These are phyloP conservation scores for Auriscalpium microsporum DNA, from an alignment of 768 basidiomycete genomes.

Conservation along the genomic window DNA sequence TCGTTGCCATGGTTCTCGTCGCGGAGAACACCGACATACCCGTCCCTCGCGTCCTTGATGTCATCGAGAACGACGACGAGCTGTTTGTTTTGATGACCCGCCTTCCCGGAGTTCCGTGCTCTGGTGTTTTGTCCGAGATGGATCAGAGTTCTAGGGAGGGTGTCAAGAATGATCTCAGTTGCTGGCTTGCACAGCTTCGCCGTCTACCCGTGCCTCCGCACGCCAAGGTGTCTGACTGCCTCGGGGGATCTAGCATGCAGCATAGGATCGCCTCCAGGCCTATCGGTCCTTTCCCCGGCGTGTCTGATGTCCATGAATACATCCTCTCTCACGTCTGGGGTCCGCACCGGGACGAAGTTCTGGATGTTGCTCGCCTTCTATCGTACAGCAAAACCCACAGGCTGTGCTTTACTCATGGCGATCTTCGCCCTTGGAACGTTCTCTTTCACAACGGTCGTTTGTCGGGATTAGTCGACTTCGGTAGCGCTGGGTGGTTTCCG, in stretches of 20 bases:
- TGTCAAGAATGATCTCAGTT: too few species aligned
- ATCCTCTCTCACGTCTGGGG: not conserved
- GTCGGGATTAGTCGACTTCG: constrained; percentile 32
- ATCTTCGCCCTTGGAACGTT: constrained; percentile 33
- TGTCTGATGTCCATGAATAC: not conserved
- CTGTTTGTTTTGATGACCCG: constrained; percentile 8
- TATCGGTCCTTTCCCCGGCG: too few species aligned
- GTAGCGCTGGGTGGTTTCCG: constrained; percentile 27
- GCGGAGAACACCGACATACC: constrained; percentile 15
- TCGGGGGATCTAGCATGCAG: too few species aligned
- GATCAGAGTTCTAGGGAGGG: not conserved
- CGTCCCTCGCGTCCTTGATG: constrained; percentile 10
- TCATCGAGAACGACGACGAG: not conserved
- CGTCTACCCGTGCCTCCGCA: too few species aligned
- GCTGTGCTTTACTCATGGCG: not conserved
- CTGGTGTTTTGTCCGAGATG: not conserved
- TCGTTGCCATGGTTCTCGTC: constrained; percentile 8
- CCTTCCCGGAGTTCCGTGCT: constrained; percentile 1
- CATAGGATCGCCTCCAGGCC: too few species aligned
- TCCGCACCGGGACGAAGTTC: not conserved
- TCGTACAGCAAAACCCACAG: not conserved
- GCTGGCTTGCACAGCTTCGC: too few species aligned
- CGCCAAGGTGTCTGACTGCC: too few species aligned
- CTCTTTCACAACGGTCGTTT: constrained; percentile 25
- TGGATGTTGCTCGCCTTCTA: not conserved